Evolutionary conservation across 371 early-diverging fungal genomes (phyloP), one percentile per base, ranked within the genome.

Genomic region (Choanephora cucurbitarum): DNA sequence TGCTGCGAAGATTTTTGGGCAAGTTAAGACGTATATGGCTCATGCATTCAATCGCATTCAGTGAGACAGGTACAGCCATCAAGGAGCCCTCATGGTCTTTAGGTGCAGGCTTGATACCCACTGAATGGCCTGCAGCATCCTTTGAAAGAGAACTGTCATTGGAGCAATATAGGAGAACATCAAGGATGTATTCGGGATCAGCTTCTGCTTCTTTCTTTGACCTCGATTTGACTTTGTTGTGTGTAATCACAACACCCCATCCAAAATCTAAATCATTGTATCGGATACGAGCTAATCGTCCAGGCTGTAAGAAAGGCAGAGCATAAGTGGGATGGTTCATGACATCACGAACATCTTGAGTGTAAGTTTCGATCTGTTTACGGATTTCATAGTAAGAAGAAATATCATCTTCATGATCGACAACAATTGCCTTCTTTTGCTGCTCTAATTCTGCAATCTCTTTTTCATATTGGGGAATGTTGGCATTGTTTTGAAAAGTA

Each of bases 401-500:
- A 42, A 95, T 81, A 6, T 72, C 72, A 1, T 77, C 80, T 72
- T 96, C 95, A 14, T 87, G 70, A 5, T 84, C 84, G 44, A 98
- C 75, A 1, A 60, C 64, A 11, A 92, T 80, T 7, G 48, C 50
- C 0, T 76, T 72, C 17, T 80, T 75, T 37, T 91, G 78, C 0
- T 63, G 58, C 59, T 91, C 85, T 55, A 91, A 59, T 31, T 82
- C 67, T 5, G 62, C 58, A 32, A 89, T 61, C 22, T 82, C 77
- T 64, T 60, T 65, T 69, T 92, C 85, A 33, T 91, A 81, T 49
- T 81, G 76, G 8, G 99, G 98, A 17, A 98, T 79, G 56, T 84
- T 80, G 9, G 92, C 80, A 45, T 86, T 80, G 49, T 92, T 94
- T 70, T 99, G 99, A 83, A 94, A 99, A 65, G 99, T 99, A 67